Evolutionary conservation across 2,329 filamentous ascomycete genomes (phyloP), one percentile per base, ranked within the genome.

Genomic region (Graphilbum sp.): DNA sequence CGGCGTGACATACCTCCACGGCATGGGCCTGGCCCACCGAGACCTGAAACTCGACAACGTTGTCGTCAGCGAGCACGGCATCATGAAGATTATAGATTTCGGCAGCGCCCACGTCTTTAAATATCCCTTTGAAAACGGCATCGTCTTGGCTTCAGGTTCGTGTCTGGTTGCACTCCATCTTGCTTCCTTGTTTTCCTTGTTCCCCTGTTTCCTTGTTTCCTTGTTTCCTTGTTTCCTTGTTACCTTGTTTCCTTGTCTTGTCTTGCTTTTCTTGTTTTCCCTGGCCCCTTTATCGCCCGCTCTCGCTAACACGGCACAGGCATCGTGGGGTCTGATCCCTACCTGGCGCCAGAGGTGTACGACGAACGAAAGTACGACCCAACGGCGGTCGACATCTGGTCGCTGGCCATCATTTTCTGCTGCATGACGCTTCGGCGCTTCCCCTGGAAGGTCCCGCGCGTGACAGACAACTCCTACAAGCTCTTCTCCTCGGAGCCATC

Each of bases 31-130:
- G 37, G 87, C 90, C 11, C 90, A 98, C 59, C 76, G 90, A 33
- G 90, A 98, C 64, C 54, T 98, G 50, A 98, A 98, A 60, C 62
- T 98, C 49, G 90, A 98, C 61, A 98, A 98, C 49, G 90, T 98
- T 17, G 90, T 98, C 21, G 87, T 98, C 42, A 96, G 87, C 53
- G 83, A 93, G 52, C 75, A 81, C 51, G 90, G 90, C 2, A 96
- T 98, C 50, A 94, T 98, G 86, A 98, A 98, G 60, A 82, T 98
- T 46, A 98, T 98, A 51, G 90, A 98, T 57, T 98, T 98, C 59
- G 90, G 90, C 20, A 96, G 87, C 60, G 88, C 90, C 1, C 87
- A 90, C 47, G 88, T 98, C 31, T 98, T 94, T 63, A 78, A 83
- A 51, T 98, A 98, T 65, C 90, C 90, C 0, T 96, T 98, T 52